A percentile compares a stretch with the other conserved stretches of the same genome.
Conservation (phyloP, 2,329 filamentous ascomycete genomes). For the Mariannaea sp. region DNA sequence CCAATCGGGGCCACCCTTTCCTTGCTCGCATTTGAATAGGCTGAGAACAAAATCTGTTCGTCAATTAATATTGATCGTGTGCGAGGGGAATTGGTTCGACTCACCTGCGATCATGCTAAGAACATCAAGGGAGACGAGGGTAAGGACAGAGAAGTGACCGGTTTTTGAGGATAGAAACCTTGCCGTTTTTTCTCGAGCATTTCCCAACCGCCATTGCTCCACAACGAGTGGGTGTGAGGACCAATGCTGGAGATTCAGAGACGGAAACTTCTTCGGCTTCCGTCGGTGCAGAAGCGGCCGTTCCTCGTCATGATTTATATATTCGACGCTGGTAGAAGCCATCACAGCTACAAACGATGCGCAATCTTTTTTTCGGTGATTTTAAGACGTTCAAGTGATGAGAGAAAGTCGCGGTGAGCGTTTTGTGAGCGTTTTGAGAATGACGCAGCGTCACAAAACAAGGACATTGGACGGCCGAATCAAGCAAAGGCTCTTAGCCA, state of each 20-base stretch:
- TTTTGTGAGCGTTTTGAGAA: too few relatives aligned
- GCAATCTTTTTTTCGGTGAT: too few relatives aligned
- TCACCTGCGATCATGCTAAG: conserved; percentile 22
- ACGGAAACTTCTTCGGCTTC: conserved; percentile 2
- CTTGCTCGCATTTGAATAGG: conserved; percentile 20
- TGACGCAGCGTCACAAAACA: too few relatives aligned
- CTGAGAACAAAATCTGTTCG: conserved; percentile 17
- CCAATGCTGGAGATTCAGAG: conserved; percentile 19
- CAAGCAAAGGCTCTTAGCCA: too few relatives aligned
- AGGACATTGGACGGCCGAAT: too few relatives aligned
- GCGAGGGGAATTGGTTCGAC: too few relatives aligned
- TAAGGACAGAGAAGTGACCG: conserved; percentile 17
- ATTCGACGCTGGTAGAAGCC: conserved; percentile 1
- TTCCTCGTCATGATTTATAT: conserved; percentile 8
- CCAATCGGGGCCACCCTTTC: conserved; percentile 12
- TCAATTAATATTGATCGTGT: too few relatives aligned
- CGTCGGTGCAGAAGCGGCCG: conserved; percentile 8
- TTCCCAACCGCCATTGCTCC: conserved; percentile 7
- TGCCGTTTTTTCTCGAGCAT: conserved; percentile 6
- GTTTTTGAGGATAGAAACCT: conserved; percentile 16
- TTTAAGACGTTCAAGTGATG: too few relatives aligned
- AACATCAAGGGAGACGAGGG: conserved; percentile 21
- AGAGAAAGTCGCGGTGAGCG: too few relatives aligned
- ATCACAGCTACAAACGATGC: not conserved
- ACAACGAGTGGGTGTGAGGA: not conserved